These are phyloP conservation scores for Mycena kentingensis DNA, from an alignment of 768 basidiomycete species.

Conservation along the genomic window DNA sequence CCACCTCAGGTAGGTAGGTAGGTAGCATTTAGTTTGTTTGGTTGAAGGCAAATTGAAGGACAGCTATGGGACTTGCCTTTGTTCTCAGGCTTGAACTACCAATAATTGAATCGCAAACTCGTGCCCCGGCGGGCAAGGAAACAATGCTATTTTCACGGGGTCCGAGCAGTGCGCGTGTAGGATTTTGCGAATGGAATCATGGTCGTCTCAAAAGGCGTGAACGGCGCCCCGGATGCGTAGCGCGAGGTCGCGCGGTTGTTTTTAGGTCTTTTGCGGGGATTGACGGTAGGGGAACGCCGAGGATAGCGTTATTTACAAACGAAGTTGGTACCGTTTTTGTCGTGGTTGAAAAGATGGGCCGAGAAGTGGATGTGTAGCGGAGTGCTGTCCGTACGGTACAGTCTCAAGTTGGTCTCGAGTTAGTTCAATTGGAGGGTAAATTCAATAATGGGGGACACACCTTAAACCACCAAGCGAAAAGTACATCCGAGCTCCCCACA, in stretches of 20 bases:
- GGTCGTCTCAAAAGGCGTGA: background rate
- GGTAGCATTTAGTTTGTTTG: too few species aligned
- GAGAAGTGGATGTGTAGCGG: slow-evolving; percentile 1
- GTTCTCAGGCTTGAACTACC: too few species aligned
- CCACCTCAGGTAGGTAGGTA: too few species aligned
- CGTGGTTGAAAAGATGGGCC: background rate
- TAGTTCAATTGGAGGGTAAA: too few species aligned
- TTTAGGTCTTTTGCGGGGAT: background rate
- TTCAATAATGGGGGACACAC: background rate
- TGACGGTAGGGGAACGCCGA: slow-evolving; percentile 4
- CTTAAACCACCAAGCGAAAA: slow-evolving; percentile 19
- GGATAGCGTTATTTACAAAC: background rate
- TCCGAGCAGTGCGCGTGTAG: background rate
- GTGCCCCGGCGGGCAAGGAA: slow-evolving; percentile 2
- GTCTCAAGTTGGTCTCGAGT: background rate
- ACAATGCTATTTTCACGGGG: background rate
- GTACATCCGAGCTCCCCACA: slow-evolving; percentile 17
- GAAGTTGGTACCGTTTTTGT: slow-evolving; percentile 6
- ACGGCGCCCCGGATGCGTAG: slow-evolving; percentile 7
- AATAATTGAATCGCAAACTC: background rate
- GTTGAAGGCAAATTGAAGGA: too few species aligned
- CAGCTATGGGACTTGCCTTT: too few species aligned
- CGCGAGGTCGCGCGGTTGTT: background rate
- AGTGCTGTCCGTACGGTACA: slow-evolving; percentile 1
- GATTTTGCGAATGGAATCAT: background rate